Evolutionary conservation across 164 flowering plant genomes (phyloP).

Genomic region (Macadamia integrifolia): DNA sequence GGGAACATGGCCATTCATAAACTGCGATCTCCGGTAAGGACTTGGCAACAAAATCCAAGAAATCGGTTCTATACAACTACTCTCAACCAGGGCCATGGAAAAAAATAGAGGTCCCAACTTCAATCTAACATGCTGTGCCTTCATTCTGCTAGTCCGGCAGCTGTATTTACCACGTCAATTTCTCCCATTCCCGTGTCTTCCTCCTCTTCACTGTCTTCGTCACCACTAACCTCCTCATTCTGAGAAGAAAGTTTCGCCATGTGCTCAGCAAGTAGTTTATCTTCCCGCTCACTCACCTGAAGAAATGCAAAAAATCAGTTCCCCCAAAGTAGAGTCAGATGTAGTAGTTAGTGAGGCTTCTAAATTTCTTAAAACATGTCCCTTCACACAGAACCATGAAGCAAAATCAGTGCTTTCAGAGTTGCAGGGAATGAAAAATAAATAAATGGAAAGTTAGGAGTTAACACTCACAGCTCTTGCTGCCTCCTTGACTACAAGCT

Average conservation of each 20-base stretch:
- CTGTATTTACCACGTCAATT: slow-evolving; percentile 56
- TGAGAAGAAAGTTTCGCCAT: slow-evolving; percentile 56
- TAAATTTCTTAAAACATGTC: too few species aligned
- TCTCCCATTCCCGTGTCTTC: slow-evolving; percentile 96
- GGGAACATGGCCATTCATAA: not conserved
- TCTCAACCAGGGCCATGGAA: slow-evolving; percentile 5
- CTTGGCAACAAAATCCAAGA: not conserved
- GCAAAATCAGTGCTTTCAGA: too few species aligned
- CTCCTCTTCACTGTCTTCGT: slow-evolving; percentile 82
- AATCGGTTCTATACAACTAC: slow-evolving; percentile 10
- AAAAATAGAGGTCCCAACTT: not conserved
- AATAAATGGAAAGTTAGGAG: not conserved
- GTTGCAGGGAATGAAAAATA: too few species aligned
- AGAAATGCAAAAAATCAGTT: slow-evolving; percentile 1
- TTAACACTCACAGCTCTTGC: slow-evolving; percentile 74
- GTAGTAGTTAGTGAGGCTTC: too few species aligned
- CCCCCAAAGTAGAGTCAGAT: too few species aligned
- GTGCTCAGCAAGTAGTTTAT: slow-evolving; percentile 69
- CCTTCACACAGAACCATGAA: too few species aligned
- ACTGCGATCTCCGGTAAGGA: not conserved
- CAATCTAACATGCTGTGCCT: not conserved
- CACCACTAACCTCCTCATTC: slow-evolving; percentile 76
- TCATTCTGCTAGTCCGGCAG: slow-evolving; percentile 34
- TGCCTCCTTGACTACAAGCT: slow-evolving; percentile 73
- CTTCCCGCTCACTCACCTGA: slow-evolving; percentile 96